Conservation (phyloP, 73 alveolate species). For the Blepharisma japonicum region DNA sequence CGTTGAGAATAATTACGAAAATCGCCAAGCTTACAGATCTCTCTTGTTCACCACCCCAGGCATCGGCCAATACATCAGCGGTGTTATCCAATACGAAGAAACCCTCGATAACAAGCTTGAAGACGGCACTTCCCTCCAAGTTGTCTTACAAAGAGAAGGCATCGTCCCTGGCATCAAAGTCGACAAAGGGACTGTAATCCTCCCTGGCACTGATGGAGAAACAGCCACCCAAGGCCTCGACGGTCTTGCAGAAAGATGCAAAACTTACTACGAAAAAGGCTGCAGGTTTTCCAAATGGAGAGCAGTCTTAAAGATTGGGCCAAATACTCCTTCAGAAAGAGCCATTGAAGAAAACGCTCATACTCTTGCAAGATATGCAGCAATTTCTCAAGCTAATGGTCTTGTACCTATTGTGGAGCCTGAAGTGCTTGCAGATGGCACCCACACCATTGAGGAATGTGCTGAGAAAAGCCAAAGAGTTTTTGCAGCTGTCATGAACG, state of each 20-base stretch:
- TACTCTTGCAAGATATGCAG: constrained; percentile 94
- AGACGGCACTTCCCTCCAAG: constrained; percentile 85
- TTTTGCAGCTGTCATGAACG: constrained; percentile 78
- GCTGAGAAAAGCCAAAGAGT: constrained; percentile 91
- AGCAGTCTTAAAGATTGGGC: constrained; percentile 81
- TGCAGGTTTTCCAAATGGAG: constrained; percentile 98
- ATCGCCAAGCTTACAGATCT: constrained; percentile 92
- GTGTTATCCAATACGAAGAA: constrained; percentile 94
- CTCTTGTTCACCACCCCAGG: constrained; percentile 86
- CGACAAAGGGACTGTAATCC: constrained; percentile 83
- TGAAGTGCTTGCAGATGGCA: constrained; percentile 93
- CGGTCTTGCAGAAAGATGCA: constrained; percentile 74
- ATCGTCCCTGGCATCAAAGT: constrained; percentile 96
- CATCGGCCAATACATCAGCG: constrained; percentile 84
- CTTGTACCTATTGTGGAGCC: constrained; percentile 98
- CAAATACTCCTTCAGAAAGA: constrained; percentile 66
- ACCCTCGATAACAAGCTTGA: constrained; percentile 82
- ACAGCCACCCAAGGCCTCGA: constrained; percentile 79
- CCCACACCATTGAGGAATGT: constrained; percentile 87
- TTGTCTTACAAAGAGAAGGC: constrained; percentile 73
- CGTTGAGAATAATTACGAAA: constrained; percentile 86
- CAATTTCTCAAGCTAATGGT: constrained; percentile 93
- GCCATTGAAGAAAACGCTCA: constrained; percentile 87
- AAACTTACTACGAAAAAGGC: constrained; percentile 81
- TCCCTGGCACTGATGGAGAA: constrained; percentile 80